A percentile compares a stretch with the other conserved stretches of the same genome.
These are phyloP conservation scores for Capillidium heterosporum DNA, from an alignment of 371 early-diverging fungal genomes.

Conservation along the genomic window DNA sequence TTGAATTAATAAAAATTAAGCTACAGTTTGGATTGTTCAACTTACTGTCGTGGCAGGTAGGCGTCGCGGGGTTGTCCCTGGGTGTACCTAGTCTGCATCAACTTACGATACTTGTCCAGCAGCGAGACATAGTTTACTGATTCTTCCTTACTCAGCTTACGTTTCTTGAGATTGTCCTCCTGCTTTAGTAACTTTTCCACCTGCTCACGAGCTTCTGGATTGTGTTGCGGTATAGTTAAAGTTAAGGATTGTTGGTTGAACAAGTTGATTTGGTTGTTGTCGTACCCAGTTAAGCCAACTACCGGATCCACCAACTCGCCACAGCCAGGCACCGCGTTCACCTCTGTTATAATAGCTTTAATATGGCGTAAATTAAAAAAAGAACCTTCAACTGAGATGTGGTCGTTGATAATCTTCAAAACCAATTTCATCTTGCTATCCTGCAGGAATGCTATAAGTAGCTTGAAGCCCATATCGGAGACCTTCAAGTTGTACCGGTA, in stretches of 20 bases:
- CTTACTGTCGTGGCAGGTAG: constrained; percentile 54
- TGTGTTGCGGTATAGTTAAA: constrained; percentile 39
- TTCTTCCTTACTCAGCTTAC: background rate
- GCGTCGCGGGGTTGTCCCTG: constrained; percentile 15
- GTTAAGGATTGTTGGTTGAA: constrained; percentile 57
- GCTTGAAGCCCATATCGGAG: constrained; percentile 79
- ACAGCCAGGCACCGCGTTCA: constrained; percentile 8
- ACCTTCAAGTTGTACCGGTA: constrained; percentile 83
- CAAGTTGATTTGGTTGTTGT: constrained; percentile 51
- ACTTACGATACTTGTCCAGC: background rate
- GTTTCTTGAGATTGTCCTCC: constrained; percentile 10
- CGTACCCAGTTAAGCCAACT: constrained; percentile 61
- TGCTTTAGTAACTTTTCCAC: constrained; percentile 22
- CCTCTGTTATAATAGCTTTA: constrained; percentile 7
- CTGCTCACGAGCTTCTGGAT: constrained; percentile 19
- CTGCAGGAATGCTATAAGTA: constrained; percentile 84
- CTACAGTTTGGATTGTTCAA: background rate
- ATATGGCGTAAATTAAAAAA: background rate
- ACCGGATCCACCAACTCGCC: constrained; percentile 31
- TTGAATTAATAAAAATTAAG: background rate
- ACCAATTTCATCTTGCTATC: constrained; percentile 76
- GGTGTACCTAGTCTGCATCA: background rate
- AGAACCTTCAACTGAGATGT: constrained; percentile 71
- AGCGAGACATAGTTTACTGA: background rate
- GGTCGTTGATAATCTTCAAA: constrained; percentile 86